Percentiles rank a stretch among this genome's conserved stretches.
Evolutionary conservation across 192 early-diverging fungal species (phyloP).

Genomic region (Dispira parvispora): DNA sequence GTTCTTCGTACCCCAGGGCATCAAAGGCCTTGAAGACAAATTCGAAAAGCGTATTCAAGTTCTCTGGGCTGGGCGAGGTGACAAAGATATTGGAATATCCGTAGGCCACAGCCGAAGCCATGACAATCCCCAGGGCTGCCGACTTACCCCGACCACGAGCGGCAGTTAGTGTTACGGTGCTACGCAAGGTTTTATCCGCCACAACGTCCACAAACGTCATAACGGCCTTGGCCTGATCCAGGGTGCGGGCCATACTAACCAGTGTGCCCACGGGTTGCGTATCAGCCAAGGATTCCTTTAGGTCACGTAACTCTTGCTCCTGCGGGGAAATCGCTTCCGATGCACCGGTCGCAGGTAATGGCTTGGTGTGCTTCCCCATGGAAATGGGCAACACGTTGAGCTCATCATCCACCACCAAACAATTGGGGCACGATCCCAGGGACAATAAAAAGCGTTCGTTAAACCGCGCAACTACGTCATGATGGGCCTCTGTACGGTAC

Average conservation of each 20-base stretch:
- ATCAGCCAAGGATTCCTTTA: conserved; percentile 79
- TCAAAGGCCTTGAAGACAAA: conserved; percentile 98
- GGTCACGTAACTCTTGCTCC: conserved; percentile 50
- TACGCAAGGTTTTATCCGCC: conserved; percentile 81
- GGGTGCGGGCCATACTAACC: conserved; percentile 57
- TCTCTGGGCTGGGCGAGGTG: conserved; percentile 92
- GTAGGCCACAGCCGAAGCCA: conserved; percentile 91
- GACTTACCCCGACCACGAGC: conserved; percentile 96
- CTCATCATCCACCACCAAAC: conserved; percentile 94
- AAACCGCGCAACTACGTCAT: conserved; percentile 87
- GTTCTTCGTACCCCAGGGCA: conserved; percentile 95
- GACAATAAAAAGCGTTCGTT: conserved; percentile 97
- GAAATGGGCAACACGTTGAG: conserved; percentile 92
- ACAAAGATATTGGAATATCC: conserved; percentile 99
- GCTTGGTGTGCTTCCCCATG: conserved; percentile 84
- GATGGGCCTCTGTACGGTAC: conserved; percentile 87
- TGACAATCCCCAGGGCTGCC: conserved; percentile 82
- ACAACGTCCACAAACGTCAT: conserved; percentile 95
- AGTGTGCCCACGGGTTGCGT: conserved; percentile 82
- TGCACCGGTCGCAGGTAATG: conserved; percentile 40
- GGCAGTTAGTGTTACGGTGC: conserved; percentile 86
- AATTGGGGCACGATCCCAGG: conserved; percentile 68
- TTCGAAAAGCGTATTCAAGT: conserved; percentile 96
- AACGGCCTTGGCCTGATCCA: conserved; percentile 93
- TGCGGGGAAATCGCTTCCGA: conserved; percentile 16